These are phyloP conservation scores for Aeschynomene evenia DNA, from an alignment of 306 rosid species.

Conservation along the genomic window DNA sequence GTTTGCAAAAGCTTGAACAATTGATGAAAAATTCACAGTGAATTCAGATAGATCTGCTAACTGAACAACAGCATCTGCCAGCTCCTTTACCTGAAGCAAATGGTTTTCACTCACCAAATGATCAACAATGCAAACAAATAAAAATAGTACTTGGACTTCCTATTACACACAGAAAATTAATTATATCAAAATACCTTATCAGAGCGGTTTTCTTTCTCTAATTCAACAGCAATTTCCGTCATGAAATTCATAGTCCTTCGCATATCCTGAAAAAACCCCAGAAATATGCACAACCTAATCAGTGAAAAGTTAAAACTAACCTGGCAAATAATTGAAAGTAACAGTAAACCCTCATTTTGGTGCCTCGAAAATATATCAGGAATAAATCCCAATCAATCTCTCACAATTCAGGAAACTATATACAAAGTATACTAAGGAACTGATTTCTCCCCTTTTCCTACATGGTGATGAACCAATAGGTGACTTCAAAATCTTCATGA, in stretches of 20 bases:
- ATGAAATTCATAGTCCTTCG: slow-evolving; percentile 50
- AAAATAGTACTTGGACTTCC: neutral
- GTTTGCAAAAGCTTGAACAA: slow-evolving; percentile 59
- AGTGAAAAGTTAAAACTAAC: neutral
- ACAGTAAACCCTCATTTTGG: too few species aligned
- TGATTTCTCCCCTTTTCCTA: too few species aligned
- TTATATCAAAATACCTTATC: slow-evolving; percentile 45
- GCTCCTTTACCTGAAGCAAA: slow-evolving; percentile 63
- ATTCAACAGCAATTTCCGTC: slow-evolving; percentile 77
- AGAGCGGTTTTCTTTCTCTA: slow-evolving; percentile 60
- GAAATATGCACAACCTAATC: neutral
- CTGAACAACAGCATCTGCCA: slow-evolving; percentile 66
- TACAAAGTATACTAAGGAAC: too few species aligned
- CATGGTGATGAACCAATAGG: too few species aligned
- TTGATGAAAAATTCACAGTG: slow-evolving; percentile 55
- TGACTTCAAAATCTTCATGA: too few species aligned
- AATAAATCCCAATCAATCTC: too few species aligned
- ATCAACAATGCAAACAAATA: neutral
- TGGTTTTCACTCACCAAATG: slow-evolving; percentile 13
- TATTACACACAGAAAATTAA: neutral
- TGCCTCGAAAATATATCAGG: too few species aligned
- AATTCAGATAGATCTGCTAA: slow-evolving; percentile 48
- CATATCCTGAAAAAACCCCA: slow-evolving; percentile 54
- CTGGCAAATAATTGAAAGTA: slow-evolving; percentile 12
- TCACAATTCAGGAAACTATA: too few species aligned